Conservation (phyloP, 1,139 yeast genomes). For the Neolecta irregularis region DNA sequence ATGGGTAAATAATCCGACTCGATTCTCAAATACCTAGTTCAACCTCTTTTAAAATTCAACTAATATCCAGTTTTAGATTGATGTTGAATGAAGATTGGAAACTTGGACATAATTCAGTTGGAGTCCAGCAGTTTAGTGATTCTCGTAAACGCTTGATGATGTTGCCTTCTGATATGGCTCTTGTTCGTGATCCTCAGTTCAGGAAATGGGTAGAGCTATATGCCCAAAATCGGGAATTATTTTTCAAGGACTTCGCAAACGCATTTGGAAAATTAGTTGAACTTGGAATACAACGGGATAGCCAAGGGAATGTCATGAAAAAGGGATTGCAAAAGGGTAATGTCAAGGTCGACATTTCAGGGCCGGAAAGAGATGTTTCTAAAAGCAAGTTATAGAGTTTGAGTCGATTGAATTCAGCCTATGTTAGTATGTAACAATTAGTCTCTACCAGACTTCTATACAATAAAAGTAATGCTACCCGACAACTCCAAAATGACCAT, state of each 20-base stretch:
- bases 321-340: conserved; percentile 11
- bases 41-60: no score
- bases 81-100: conserved; percentile 62
- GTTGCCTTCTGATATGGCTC: conserved; percentile 73
- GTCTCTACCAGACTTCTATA: no score
- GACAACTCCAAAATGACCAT: no score
- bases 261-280: conserved; percentile 61
- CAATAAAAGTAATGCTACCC: no score
- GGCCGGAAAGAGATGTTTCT: conserved; percentile 6
- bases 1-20: conserved; percentile 76
- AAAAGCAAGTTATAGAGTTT: no score
- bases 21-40: conserved; percentile 68
- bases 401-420: no score
- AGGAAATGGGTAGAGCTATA: conserved; percentile 50
- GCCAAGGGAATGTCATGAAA: conserved; percentile 10
- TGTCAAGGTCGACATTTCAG: conserved; percentile 6
- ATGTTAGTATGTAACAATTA: no score
- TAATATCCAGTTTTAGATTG: no score
- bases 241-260: conserved; percentile 54
- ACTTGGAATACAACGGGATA: conserved; percentile 39
- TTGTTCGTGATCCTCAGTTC: conserved; percentile 51
- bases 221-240: conserved; percentile 54
- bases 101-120: conserved; percentile 26
- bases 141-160: conserved; percentile 67
- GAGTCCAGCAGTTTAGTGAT: conserved; percentile 29